Evolutionary conservation across 768 basidiomycete species (phyloP), one percentile per base, ranked within the genome.

Genomic region (Boletus huronensis): DNA sequence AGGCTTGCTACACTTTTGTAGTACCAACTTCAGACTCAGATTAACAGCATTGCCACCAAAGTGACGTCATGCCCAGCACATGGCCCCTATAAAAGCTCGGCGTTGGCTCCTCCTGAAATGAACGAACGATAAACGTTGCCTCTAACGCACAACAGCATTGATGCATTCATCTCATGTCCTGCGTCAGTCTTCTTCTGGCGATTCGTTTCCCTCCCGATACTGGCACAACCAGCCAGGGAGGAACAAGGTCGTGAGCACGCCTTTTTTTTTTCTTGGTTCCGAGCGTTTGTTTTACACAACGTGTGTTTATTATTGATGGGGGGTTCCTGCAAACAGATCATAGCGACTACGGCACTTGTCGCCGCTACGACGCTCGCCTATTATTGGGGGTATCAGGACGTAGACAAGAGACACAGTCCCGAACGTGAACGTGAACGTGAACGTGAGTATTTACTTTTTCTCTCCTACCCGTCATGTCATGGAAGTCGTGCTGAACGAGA

Each of bases 381-480:
- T 55, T 72, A 72, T 29, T 73, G 72, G 70, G 70, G 69, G 14
- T 72, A 72, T 58, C 70, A 64, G 26, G 72, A 64, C 29, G 61
- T 72, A 43, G 70, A 72, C 8, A 67, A 58, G 49, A 70, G 72
- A 48, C 68, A 71, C 46, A 58, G 48, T 52, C 36, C 48, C 14
- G 58, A 65, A 34, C 57, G 47, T 32, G 9, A 40, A 7, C 17
- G 40, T 25, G 23, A 25, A 25, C 23, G 69, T 52, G 71, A 65
- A 54, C 53, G 64, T 66, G 52, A 43, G 60, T 48, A 23, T 13
- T 5, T 5, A 32, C n/a, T 19, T n/a, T 21, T 25, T 3, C 3
- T 35, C 23, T 14, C 13, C 6, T 11, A 1, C 21, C n/a, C 3
- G 19, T 35, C 52, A 10, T 21, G 17, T 23, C 31, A 3, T 36